Evolutionary conservation across 176 grass and related monocot genomes (phyloP).

Genomic region (Rhynchospora pubera): DNA sequence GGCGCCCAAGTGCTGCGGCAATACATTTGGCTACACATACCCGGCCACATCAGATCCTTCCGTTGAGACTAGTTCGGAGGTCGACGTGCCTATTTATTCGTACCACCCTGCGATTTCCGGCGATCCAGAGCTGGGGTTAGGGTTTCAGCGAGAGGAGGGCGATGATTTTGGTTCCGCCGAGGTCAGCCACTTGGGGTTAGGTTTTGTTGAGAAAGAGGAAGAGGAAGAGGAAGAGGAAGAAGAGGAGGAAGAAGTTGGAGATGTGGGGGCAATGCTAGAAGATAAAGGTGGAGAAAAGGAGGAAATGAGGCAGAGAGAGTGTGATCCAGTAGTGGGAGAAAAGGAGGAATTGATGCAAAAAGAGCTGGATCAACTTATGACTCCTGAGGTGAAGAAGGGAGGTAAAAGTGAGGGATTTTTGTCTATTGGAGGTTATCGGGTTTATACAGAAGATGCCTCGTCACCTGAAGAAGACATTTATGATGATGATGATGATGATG

Average conservation of each 20-base stretch:
- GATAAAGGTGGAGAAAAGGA: conserved; percentile 4
- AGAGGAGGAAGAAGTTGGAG: neutral
- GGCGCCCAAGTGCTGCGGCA: neutral
- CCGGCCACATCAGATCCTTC: neutral
- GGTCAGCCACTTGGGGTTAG: conserved; percentile 35
- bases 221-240: conserved; percentile 9
- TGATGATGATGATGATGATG: conserved; percentile 18
- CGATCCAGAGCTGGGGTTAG: conserved; percentile 16
- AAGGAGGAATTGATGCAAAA: neutral
- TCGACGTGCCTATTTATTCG: conserved; percentile 28
- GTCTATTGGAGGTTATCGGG: conserved; percentile 59
- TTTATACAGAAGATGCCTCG: conserved; percentile 75
- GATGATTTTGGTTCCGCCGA: conserved; percentile 7
- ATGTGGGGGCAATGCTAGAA: conserved; percentile 23
- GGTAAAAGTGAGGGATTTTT: conserved; percentile 45
- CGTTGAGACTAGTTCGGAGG: neutral
- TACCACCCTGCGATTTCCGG: conserved; percentile 38
- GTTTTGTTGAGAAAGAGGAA: conserved; percentile 34
- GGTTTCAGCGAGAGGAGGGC: conserved; percentile 30
- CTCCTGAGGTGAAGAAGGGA: conserved; percentile 27
- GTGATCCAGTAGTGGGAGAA: neutral
- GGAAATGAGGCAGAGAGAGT: neutral
- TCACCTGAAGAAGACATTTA: conserved; percentile 51
- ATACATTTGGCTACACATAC: conserved; percentile 3
- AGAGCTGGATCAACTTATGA: conserved; percentile 21